Evolutionary conservation across 345 rosid species (phyloP).

Genomic region (Arabis alpina): DNA sequence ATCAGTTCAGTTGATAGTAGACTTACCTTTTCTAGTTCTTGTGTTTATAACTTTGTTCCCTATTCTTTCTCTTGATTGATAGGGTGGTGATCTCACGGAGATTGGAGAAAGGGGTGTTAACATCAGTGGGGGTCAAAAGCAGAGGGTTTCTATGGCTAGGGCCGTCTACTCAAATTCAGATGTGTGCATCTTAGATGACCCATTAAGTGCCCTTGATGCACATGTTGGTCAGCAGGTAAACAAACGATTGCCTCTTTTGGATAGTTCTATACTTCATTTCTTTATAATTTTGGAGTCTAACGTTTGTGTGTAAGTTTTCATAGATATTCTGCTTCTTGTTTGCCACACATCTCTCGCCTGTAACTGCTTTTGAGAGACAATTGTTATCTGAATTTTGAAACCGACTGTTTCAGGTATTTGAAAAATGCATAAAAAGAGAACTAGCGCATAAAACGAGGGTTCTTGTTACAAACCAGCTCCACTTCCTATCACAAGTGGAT

Average conservation of each 20-base stretch:
- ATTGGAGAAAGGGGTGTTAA: conserved; percentile 99
- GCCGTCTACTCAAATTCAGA: conserved; percentile 94
- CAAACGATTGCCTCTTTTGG: conserved; percentile 23
- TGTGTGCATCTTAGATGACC: conserved; percentile 93
- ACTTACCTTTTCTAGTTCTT: conserved; percentile 15
- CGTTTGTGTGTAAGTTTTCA: conserved; percentile 3
- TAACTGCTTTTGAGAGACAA: conserved; percentile 19
- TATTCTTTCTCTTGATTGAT: conserved; percentile 42
- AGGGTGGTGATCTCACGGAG: conserved; percentile 99
- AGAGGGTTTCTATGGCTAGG: conserved; percentile 99
- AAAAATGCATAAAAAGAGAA: conserved; percentile 88
- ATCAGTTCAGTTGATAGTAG: conserved; percentile 10
- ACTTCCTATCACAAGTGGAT: conserved; percentile 97
- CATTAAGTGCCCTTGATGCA: conserved; percentile 98
- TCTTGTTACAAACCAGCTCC: conserved; percentile 99
- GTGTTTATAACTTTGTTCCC: conserved; percentile 30
- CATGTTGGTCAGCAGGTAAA: conserved; percentile 97
- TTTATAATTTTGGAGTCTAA: background rate
- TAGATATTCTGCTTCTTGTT: conserved; percentile 18
- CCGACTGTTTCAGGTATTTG: conserved; percentile 74
- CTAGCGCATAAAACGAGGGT: conserved; percentile 83
- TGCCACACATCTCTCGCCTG: conserved; percentile 4
- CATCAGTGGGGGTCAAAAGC: conserved; percentile 99
- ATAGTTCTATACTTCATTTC: background rate
- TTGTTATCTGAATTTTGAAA: conserved; percentile 24